Evolutionary conservation across 2,329 filamentous ascomycete species (phyloP).

Genomic region (Bimuria novae-zelandiae): DNA sequence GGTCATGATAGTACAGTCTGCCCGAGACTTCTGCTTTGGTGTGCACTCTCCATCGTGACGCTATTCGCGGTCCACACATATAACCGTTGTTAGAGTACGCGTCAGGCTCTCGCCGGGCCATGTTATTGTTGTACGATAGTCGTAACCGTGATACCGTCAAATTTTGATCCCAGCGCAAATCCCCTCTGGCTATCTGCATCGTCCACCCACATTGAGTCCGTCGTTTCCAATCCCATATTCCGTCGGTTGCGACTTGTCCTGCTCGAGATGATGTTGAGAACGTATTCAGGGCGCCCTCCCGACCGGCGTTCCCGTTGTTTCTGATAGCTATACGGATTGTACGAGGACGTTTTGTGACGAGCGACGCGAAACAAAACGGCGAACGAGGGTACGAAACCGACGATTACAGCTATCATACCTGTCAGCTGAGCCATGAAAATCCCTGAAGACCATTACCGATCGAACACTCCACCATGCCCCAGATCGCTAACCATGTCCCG

Average conservation of each 20-base stretch:
- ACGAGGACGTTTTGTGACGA: constrained; percentile 1
- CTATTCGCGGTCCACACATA: too few species aligned
- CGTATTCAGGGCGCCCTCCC: background rate
- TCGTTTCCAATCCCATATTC: background rate
- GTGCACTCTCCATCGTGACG: too few species aligned
- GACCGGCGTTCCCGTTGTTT: background rate
- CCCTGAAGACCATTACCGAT: too few species aligned
- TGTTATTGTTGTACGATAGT: too few species aligned
- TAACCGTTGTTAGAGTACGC: too few species aligned
- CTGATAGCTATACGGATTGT: constrained; percentile 9
- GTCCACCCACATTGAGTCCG: background rate
- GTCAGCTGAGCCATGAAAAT: too few species aligned
- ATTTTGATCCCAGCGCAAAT: background rate
- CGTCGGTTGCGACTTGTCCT: background rate
- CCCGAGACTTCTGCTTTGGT: too few species aligned
- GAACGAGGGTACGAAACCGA: constrained; percentile 23
- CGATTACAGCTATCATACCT: constrained; percentile 15
- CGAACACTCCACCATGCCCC: constrained; percentile 40
- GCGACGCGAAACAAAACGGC: constrained; percentile 14
- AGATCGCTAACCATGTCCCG: constrained; percentile 40
- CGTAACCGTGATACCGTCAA: background rate
- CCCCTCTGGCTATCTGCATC: background rate
- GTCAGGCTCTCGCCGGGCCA: too few species aligned
- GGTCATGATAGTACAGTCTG: too few species aligned
- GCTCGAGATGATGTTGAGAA: background rate